phyloP scores from a whole-genome alignment of 73 alveolate species.

The Paramecium sonneborni region DNA sequence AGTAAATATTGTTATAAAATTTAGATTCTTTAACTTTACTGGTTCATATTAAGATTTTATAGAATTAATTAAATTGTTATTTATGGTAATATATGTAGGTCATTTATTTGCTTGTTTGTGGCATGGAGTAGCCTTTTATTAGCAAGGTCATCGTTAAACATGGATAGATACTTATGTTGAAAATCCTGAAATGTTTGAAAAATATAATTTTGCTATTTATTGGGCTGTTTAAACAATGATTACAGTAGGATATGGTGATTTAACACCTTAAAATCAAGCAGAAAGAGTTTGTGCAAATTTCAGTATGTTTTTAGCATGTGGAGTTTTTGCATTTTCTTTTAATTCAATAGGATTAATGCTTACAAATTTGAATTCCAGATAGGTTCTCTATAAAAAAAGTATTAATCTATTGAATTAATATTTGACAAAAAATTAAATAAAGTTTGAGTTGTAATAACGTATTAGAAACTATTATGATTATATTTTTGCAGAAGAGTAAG shows the following conservation, averaged over 20 bases:
- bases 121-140: slow-evolving; percentile 63
- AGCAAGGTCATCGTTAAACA: slow-evolving; percentile 55
- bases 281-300: slow-evolving; percentile 76
- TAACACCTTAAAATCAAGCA: slow-evolving; percentile 71
- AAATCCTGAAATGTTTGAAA: not conserved
- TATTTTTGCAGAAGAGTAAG: not conserved
- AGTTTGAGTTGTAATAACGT: not conserved
- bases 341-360: slow-evolving; percentile 81
- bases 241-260: slow-evolving; percentile 91
- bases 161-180: slow-evolving; percentile 65
- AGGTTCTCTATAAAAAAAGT: slow-evolving; percentile 67
- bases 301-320: slow-evolving; percentile 85
- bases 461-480: slow-evolving; percentile 32
- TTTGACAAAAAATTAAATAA: slow-evolving; percentile 69
- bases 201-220: slow-evolving; percentile 70
- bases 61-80: slow-evolving; percentile 21
- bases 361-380: slow-evolving; percentile 70
- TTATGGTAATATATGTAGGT: slow-evolving; percentile 56
- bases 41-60: slow-evolving; percentile 33
- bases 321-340: slow-evolving; percentile 82
- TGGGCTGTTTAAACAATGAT: slow-evolving; percentile 86
- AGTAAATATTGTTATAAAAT: slow-evolving; percentile 47
- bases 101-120: slow-evolving; percentile 78
- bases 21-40: slow-evolving; percentile 42
- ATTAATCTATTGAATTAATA: slow-evolving; percentile 68